Percentiles rank a stretch among this genome's conserved stretches.
These are phyloP conservation scores for Orbilia javanica DNA, from an alignment of 2,329 filamentous ascomycete species.

Conservation along the genomic window DNA sequence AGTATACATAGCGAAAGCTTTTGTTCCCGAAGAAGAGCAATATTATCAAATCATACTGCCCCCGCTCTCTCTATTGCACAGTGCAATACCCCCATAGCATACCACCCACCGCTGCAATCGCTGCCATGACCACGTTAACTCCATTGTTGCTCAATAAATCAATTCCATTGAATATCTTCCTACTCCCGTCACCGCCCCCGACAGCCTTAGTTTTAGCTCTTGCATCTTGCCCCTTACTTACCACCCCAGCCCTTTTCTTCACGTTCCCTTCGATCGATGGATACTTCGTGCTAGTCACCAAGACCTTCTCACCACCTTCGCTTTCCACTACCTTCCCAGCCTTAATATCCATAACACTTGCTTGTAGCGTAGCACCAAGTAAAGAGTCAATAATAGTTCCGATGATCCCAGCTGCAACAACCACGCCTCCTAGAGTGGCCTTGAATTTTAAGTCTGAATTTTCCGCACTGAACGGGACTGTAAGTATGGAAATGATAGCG, in stretches of 20 bases:
- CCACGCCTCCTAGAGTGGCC: conserved; percentile 67
- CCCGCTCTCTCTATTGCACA: conserved; percentile 52
- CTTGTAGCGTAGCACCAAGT: conserved; percentile 85
- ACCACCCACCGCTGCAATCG: conserved; percentile 79
- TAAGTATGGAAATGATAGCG: conserved; percentile 73
- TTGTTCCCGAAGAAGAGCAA: not conserved
- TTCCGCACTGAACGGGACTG: conserved; percentile 76
- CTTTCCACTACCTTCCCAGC: conserved; percentile 92
- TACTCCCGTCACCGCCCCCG: conserved; percentile 69
- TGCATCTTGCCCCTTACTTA: conserved; percentile 64
- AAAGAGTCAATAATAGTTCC: conserved; percentile 90
- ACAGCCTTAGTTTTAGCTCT: conserved; percentile 64
- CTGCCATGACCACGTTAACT: conserved; percentile 93
- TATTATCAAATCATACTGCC: not conserved
- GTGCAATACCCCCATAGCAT: conserved; percentile 41
- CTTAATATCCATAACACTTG: conserved; percentile 84
- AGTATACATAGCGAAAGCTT: not conserved
- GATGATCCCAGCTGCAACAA: conserved; percentile 79
- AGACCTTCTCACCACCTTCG: conserved; percentile 75
- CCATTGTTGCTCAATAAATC: conserved; percentile 93
- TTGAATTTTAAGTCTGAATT: conserved; percentile 69
- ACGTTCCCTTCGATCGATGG: conserved; percentile 13
- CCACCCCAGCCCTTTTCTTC: conserved; percentile 61
- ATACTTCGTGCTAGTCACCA: conserved; percentile 61
- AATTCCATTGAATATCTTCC: conserved; percentile 75